Percentiles rank a stretch among this genome's conserved stretches.
These are phyloP conservation scores for Colletotrichum eremochloae DNA, from an alignment of 2,329 filamentous ascomycete genomes.

Conservation along the genomic window DNA sequence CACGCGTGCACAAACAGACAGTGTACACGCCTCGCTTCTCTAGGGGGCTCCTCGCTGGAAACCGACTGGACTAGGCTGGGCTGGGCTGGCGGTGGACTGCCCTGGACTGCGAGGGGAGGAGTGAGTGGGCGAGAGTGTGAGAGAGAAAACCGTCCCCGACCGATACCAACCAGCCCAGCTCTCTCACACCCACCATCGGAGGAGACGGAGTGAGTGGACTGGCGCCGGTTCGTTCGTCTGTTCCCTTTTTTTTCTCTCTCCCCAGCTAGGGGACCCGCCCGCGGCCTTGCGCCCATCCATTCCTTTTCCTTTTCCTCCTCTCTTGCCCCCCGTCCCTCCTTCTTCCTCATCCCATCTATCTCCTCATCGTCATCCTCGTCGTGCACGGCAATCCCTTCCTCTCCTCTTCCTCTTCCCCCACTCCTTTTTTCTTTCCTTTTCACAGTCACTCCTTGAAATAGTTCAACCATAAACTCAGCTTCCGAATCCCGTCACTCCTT, in stretches of 20 bases:
- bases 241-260: conserved; percentile 30
- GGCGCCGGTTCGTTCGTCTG: conserved; percentile 36
- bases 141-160: not conserved
- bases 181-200: conserved; percentile 11
- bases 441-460: conserved; percentile 66
- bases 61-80: conserved; percentile 17
- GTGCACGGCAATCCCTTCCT: conserved; percentile 53
- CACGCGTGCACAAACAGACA: conserved; percentile 12
- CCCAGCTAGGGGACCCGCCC: conserved; percentile 10
- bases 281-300: conserved; percentile 44
- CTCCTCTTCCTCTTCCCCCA: conserved; percentile 52
- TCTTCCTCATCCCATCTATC: conserved; percentile 52
- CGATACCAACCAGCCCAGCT: not conserved
- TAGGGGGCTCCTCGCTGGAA: conserved; percentile 23
- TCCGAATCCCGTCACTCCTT: conserved; percentile 66
- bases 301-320: conserved; percentile 47
- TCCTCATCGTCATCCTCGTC: conserved; percentile 53
- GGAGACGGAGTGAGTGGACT: conserved; percentile 37
- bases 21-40: conserved; percentile 25
- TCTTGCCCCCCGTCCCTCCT: conserved; percentile 46
- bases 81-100: conserved; percentile 7
- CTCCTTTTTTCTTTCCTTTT: conserved; percentile 56
- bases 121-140: not conserved
- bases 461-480: conserved; percentile 50
- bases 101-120: conserved; percentile 1